Percentiles rank a stretch among this genome's conserved stretches.
These are phyloP conservation scores for Corymbia maculata DNA, from an alignment of 345 rosid genomes.

Conservation along the genomic window DNA sequence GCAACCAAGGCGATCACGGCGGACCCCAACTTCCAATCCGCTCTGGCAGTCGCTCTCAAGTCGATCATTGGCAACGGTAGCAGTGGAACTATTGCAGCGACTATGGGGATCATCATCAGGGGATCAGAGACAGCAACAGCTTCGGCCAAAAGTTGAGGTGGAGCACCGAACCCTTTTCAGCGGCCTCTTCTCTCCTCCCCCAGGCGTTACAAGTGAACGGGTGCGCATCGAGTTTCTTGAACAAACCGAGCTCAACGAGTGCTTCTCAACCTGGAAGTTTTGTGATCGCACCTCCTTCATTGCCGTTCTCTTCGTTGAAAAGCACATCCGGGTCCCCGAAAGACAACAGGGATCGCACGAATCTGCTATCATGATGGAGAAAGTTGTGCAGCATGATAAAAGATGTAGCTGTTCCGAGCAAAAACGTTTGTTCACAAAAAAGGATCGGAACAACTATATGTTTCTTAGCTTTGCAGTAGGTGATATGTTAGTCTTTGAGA, in stretches of 20 bases:
- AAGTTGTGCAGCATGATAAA: background rate
- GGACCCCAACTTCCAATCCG: conserved; percentile 79
- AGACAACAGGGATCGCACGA: background rate
- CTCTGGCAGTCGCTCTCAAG: conserved; percentile 57
- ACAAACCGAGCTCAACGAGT: conserved; percentile 6
- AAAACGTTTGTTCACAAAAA: background rate
- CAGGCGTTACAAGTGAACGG: conserved; percentile 8
- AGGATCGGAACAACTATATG: background rate
- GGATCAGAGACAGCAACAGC: background rate
- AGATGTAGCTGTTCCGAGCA: background rate
- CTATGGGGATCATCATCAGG: conserved; percentile 1
- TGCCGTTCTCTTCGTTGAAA: background rate
- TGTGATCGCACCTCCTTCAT: background rate
- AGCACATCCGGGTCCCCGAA: background rate
- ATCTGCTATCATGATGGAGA: background rate
- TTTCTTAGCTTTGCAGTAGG: background rate
- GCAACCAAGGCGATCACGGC: conserved; percentile 65
- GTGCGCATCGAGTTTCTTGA: conserved; percentile 20
- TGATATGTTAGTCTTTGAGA: background rate
- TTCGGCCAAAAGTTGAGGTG: conserved; percentile 13
- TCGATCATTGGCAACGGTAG: conserved; percentile 37
- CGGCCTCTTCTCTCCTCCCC: background rate
- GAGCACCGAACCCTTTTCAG: conserved; percentile 5
- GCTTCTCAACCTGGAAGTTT: conserved; percentile 4
- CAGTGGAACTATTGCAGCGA: background rate